Base-by-base conservation (phyloP, 225 moss, liverwort and hornwort genomes). In the Physcomitrium patens region DNA sequence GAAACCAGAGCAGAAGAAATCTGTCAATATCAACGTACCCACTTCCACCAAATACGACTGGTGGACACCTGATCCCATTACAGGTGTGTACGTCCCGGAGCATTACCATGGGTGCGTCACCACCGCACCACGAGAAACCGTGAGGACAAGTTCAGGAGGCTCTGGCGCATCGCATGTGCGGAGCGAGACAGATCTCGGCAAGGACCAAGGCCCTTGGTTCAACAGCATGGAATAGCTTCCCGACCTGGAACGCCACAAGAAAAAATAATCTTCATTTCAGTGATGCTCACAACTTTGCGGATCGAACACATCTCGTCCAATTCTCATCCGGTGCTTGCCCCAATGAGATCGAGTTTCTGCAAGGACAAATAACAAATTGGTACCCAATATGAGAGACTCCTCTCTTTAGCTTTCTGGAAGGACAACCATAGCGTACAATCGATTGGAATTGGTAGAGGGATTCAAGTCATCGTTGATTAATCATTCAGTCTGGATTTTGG, bases 161-260 rank as follows among this genome's bases (percentile, higher is more conserved):
- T 37, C 31, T 5, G 42, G 70, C 3, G 55, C 47, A 31, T 75
- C 74, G 47, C 69, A 74, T 16, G 18, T 70, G 70, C 74, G 65
- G n/a, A 31, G 15, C 17, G 70, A 74, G 11, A 78, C 78, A 2
- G 70, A 82, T 19, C 53, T 67, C 60, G 79, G 75, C 52, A 65
- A 72, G 11, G 46, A 41, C 68, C 71, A 68, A 52, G 66, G 43
- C 49, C 72, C 72, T 43, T 83, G 83, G 79, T 72, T 79, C 43
- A 57, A 76, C 41, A 83, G 67, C 45, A 83, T 76, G 79, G 83
- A 83, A 50, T 72, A 78, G 62, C 74, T 83, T 28, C 83, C 79
- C 20, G 79, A 75, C 67, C 79, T 83, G 71, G 62, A 79, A 43
- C 78, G 83, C 48, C 71, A 67, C 43, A 75, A 79, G 53, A 70